Base-by-base conservation (phyloP, 2,329 filamentous ascomycete species). In the Verticillium alfalfae region DNA sequence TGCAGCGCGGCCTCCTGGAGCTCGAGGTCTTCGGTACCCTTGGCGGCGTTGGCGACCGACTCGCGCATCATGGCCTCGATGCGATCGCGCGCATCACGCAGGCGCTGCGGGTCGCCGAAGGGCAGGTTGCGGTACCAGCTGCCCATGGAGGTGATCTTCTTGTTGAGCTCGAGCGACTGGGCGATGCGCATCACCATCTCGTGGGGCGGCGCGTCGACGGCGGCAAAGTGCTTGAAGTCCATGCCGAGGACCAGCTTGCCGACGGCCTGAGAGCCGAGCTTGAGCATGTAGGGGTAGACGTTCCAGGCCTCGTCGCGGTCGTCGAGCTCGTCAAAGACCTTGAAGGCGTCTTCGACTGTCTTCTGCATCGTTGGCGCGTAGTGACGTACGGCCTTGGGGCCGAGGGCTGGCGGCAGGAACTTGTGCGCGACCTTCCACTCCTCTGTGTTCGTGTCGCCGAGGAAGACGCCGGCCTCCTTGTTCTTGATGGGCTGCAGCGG, bases 341-440 rank as follows among this genome's bases (percentile, higher is more conserved):
- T 74, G 67, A 81, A 86, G 0, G 81, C 70, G 18, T 79, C 73
- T 65, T 85, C 79, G 2, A 84, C 76, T 0, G 80, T 81, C 56
- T 76, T 70, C 64, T 87, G 83, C 83, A 88, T 88, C 0, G 77
- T 79, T 0, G 85, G 84, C 0, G 83, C 79, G 63, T 88, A 88
- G 66, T 88, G 85, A 1, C 81, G 75, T 5, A 88, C 84, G 0
- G 85, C 85, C 67, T 85, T 86, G 37, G 85, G 84, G 0, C 80
- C 79, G 12, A 88, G 73, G 0, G 83, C 81, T 0, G 86, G 84
- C 0, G 85, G 84, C 0, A 88, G 66, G 70, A 87, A 88, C 69
- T 88, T 88, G 75, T 88, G 86, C 0, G 81, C 79, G 0, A 79
- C 66, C 31, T 70, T 69, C 80, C 81, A 86, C 60, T 79, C 76